Evolutionary conservation across 139 green algal genomes (phyloP).

Genomic region (Microglena sp.): DNA sequence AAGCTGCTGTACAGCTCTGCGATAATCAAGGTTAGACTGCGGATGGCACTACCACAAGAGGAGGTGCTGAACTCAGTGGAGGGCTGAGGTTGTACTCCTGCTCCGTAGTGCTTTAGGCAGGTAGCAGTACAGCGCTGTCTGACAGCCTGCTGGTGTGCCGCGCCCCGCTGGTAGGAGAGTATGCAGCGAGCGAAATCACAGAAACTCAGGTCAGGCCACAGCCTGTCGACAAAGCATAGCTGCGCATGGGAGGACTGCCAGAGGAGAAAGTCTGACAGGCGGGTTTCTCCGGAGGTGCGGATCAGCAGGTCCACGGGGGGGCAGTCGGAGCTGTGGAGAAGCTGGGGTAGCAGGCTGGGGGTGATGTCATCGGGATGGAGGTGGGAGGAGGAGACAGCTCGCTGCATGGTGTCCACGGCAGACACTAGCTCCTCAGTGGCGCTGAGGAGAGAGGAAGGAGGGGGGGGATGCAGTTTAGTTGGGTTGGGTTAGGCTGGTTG

Average conservation of each 20-base stretch:
- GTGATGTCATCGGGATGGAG: constrained; percentile 29
- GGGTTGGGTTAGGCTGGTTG: too few species aligned
- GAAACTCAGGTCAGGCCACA: constrained; percentile 87
- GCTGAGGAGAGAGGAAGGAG: too few species aligned
- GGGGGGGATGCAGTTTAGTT: too few species aligned
- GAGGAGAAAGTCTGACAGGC: constrained; percentile 85
- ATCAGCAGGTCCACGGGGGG: constrained; percentile 79
- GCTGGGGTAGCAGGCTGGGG: constrained; percentile 15
- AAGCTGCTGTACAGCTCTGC: too few species aligned
- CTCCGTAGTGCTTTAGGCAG: too few species aligned
- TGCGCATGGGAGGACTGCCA: constrained; percentile 61
- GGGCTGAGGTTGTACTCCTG: too few species aligned
- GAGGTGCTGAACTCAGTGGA: too few species aligned
- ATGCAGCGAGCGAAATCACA: constrained; percentile 46
- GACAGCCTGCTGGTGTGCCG: neutral
- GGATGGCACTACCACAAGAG: too few species aligned
- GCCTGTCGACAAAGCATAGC: constrained; percentile 59
- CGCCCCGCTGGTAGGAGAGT: constrained; percentile 1
- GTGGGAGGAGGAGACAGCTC: constrained; percentile 8
- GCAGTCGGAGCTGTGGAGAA: constrained; percentile 39
- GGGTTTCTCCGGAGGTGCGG: constrained; percentile 78
- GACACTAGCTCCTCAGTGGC: constrained; percentile 50
- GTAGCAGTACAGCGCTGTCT: too few species aligned
- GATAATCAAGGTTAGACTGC: too few species aligned
- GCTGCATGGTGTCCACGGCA: constrained; percentile 25